A percentile compares a stretch with the other conserved stretches of the same genome.
phyloP scores from a whole-genome alignment of 768 basidiomycete species.

The Auricularia sp. region DNA sequence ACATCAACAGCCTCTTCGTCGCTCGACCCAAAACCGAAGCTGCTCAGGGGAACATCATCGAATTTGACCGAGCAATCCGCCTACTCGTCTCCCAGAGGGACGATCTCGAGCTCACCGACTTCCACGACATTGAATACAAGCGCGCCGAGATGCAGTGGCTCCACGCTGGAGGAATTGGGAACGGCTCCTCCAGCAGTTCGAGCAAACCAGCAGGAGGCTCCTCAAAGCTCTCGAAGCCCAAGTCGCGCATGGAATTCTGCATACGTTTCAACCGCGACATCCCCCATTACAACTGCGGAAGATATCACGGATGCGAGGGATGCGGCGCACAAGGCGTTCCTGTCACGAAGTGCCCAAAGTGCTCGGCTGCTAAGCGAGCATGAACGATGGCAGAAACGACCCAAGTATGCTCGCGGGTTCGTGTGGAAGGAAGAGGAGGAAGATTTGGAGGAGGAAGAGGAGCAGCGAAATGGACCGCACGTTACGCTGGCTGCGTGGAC shows the following conservation, averaged over 20 bases:
- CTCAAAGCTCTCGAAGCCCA: not conserved
- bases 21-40: too few relatives aligned
- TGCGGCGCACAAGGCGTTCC: not conserved
- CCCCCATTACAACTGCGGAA: not conserved
- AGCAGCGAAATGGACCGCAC: not conserved
- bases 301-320: slow-evolving; percentile 6
- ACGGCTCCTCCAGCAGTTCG: too few relatives aligned
- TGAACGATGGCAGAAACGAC: not conserved
- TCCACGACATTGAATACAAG: not conserved
- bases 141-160: slow-evolving; percentile 3
- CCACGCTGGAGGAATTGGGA: not conserved
- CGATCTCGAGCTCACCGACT: slow-evolving; percentile 3
- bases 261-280: not conserved
- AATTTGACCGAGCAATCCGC: slow-evolving; percentile 5
- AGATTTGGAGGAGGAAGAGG: not conserved
- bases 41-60: slow-evolving; percentile 2
- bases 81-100: not conserved
- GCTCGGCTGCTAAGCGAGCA: too few relatives aligned
- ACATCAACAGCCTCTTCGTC: too few relatives aligned
- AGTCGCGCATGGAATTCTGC: not conserved
- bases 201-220: not conserved
- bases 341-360: slow-evolving; percentile 1
- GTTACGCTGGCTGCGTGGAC: slow-evolving; percentile 1
- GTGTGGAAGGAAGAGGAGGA: not conserved
- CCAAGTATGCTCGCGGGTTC: not conserved